Base-by-base conservation (phyloP, 371 early-diverging fungal species). In the Mucor saturninus region DNA sequence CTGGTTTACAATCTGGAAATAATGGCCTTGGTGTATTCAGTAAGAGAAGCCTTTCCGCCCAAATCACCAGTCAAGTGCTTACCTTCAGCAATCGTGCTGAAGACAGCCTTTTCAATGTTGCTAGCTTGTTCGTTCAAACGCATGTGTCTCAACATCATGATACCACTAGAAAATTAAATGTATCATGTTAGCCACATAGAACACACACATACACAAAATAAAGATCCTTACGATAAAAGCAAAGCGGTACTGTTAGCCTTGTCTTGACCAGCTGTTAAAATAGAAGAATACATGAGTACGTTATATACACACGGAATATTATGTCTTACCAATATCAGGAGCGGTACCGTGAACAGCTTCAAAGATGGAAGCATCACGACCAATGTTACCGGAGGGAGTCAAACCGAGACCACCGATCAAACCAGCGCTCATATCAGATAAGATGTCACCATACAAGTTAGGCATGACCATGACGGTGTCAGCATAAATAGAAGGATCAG, bases 391-490 rank as follows among this genome's bases (percentile, higher is more conserved):
- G 52, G 94, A 93, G 51, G 98, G 98, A 10, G 98, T 97, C 72
- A 98, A 82, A 49, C 99, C 99, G 60, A 98, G 90, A 65, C 99
- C 99, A 71, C 99, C 99, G 71, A 98, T 97, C 62, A 98, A 86
- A 68, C 99, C 99, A 60, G 99, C 98, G 72, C 96, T 90, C 90
- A 98, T 91, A 72, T 98, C 99, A 39, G 93, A 92, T 60, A 98
- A 83, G 80, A 98, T 98, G 79, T 98, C 99, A 73, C 99, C 99
- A 67, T 98, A 98, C 77, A 98, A 86, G 89, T 98, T 98, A 59
- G 99, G 98, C 98, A 98, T 97, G 65, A 97, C 99, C 97, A 98
- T 94, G 75, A 98, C 98, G 42, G 94, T 93, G 67, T 93, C 87
- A 39, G 87, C 87, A 76, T 88, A 98, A 64, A 89, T 80, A 51